Evolutionary conservation across 1,284 basidiomycete species (phyloP).

Genomic region (Trichosporon faecale): DNA sequence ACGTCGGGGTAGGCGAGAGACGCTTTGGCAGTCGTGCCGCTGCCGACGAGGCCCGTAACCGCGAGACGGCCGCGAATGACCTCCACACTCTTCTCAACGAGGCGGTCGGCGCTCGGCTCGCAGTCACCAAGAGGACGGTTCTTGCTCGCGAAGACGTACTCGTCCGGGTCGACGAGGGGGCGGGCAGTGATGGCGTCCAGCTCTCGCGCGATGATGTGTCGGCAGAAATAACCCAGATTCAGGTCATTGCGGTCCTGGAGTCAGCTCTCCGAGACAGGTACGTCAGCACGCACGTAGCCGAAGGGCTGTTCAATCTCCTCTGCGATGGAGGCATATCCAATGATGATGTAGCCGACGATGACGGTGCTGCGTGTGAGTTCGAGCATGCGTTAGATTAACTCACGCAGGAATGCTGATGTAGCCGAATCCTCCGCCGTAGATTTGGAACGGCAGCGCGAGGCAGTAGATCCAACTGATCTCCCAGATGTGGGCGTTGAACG

Average conservation of each 20-base stretch:
- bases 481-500: constrained; percentile 57
- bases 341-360: constrained; percentile 40
- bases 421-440: constrained; percentile 58
- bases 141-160: constrained; percentile 37
- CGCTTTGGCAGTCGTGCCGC: background rate
- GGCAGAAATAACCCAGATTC: constrained; percentile 47
- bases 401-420: constrained; percentile 65
- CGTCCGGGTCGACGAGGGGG: constrained; percentile 34
- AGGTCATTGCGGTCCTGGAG: constrained; percentile 19
- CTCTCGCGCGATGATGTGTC: constrained; percentile 49
- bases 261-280: background rate
- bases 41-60: background rate
- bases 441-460: constrained; percentile 62
- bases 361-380: constrained; percentile 15
- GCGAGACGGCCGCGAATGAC: constrained; percentile 18
- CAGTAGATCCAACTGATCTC: constrained; percentile 48
- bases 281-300: constrained; percentile 33
- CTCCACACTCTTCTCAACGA: background rate
- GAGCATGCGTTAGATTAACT: constrained; percentile 6
- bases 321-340: constrained; percentile 48
- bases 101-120: constrained; percentile 14
- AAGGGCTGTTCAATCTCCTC: constrained; percentile 50
- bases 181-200: constrained; percentile 46
- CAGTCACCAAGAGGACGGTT: constrained; percentile 30
- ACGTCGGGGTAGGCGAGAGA: background rate